Conservation (phyloP, 805 yeast genomes). For the Cyberlindnera euphorbiae region DNA sequence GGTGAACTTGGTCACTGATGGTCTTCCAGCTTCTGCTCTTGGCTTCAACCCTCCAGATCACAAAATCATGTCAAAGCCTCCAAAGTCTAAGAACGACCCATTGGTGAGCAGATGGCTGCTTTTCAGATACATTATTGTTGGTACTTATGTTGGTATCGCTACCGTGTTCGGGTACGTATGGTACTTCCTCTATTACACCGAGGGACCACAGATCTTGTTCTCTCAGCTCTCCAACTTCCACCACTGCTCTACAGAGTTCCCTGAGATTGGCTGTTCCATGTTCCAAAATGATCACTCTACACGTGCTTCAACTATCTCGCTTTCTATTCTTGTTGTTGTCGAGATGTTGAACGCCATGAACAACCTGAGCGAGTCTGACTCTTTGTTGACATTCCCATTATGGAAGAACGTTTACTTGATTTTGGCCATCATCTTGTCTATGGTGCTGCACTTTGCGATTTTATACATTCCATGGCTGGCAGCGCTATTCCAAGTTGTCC, state of each 20-base stretch:
- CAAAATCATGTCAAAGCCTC: slow-evolving; percentile 34
- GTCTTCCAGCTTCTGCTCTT: slow-evolving; percentile 56
- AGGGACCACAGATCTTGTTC: slow-evolving; percentile 34
- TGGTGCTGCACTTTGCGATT: slow-evolving; percentile 30
- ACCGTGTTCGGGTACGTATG: slow-evolving; percentile 39
- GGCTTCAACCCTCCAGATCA: slow-evolving; percentile 42
- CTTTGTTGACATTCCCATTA: slow-evolving; percentile 32
- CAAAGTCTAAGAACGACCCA: slow-evolving; percentile 34
- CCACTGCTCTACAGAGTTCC: slow-evolving; percentile 27
- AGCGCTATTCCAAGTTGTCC: slow-evolving; percentile 30
- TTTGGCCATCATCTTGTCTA: slow-evolving; percentile 32
- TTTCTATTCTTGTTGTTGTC: slow-evolving; percentile 35
- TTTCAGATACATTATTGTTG: slow-evolving; percentile 35
- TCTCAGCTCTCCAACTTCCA: slow-evolving; percentile 33
- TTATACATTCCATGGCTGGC: slow-evolving; percentile 32
- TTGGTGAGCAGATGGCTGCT: slow-evolving; percentile 34
- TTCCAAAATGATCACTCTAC: slow-evolving; percentile 25
- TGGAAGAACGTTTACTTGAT: slow-evolving; percentile 36
- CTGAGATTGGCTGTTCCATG: slow-evolving; percentile 32
- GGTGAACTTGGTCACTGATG: slow-evolving; percentile 54
- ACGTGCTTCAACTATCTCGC: slow-evolving; percentile 35
- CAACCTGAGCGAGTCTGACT: slow-evolving; percentile 34
- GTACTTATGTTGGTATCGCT: slow-evolving; percentile 36
- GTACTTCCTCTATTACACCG: slow-evolving; percentile 31
- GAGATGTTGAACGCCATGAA: slow-evolving; percentile 40